Conservation (phyloP, 345 rosid species). For the Sonneratia caseolaris region DNA sequence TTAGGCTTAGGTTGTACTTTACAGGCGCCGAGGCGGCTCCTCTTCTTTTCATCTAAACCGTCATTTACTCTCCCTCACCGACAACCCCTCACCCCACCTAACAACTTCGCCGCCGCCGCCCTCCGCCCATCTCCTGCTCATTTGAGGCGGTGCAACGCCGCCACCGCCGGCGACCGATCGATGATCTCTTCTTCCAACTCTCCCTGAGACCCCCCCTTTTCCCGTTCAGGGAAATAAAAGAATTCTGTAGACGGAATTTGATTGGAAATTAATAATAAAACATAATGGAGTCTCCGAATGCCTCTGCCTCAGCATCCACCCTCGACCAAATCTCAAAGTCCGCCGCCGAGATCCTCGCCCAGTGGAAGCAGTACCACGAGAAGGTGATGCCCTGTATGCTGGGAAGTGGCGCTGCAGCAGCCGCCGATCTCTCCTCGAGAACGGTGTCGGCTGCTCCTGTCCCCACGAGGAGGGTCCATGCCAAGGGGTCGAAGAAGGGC, state of each 20-base stretch:
- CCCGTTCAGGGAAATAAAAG: not conserved
- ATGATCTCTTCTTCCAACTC: not conserved
- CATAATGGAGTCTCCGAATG: not conserved
- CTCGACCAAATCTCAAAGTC: slow-evolving; percentile 20
- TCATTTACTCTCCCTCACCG: slow-evolving; percentile 7
- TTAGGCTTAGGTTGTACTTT: not conserved
- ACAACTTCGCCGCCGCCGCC: not conserved
- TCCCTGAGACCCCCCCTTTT: not conserved
- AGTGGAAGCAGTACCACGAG: slow-evolving; percentile 20
- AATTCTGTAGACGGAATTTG: not conserved
- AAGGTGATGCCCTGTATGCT: slow-evolving; percentile 8
- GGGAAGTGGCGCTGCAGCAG: not conserved
- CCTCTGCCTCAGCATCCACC: slow-evolving; percentile 7
- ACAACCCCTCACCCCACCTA: slow-evolving; percentile 2
- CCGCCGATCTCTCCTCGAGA: slow-evolving; percentile 10
- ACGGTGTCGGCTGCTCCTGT: slow-evolving; percentile 6
- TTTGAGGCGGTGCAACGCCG: slow-evolving; percentile 12
- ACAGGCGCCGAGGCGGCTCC: slow-evolving; percentile 9
- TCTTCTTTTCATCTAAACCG: not conserved
- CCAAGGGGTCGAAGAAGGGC: slow-evolving; percentile 24
- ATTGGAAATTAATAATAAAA: not conserved
- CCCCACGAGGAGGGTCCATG: slow-evolving; percentile 17
- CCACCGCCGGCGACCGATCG: slow-evolving; percentile 3
- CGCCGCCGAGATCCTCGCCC: slow-evolving; percentile 24
- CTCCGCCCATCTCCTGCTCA: not conserved